These are phyloP conservation scores for Exophiala viscosa DNA, from an alignment of 2,329 filamentous ascomycete genomes.

Conservation along the genomic window DNA sequence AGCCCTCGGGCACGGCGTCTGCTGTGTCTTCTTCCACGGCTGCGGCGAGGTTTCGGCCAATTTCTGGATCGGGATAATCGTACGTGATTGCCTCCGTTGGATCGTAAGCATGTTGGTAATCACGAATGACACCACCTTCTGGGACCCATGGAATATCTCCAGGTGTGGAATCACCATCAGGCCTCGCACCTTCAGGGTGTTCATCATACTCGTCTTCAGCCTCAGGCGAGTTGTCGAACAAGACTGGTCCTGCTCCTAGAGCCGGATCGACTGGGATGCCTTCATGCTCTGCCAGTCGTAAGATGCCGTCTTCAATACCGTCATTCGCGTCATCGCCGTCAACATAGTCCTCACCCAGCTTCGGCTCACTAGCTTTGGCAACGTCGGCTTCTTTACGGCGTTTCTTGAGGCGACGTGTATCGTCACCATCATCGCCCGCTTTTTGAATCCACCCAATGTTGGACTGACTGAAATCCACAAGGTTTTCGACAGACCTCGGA, in stretches of 20 bases:
- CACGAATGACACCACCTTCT: slow-evolving; percentile 30
- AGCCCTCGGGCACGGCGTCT: slow-evolving; percentile 6
- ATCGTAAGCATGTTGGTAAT: slow-evolving; percentile 32
- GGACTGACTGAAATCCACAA: slow-evolving; percentile 86
- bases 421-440: slow-evolving; percentile 47
- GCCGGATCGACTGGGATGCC: slow-evolving; percentile 45
- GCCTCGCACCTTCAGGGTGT: slow-evolving; percentile 24
- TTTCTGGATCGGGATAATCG: slow-evolving; percentile 32
- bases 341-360: slow-evolving; percentile 43
- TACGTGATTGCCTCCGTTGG: slow-evolving; percentile 35
- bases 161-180: slow-evolving; percentile 5
- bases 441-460: slow-evolving; percentile 79
- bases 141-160: slow-evolving; percentile 24
- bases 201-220: slow-evolving; percentile 27
- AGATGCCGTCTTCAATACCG: slow-evolving; percentile 17
- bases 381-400: slow-evolving; percentile 53
- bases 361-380: slow-evolving; percentile 47
- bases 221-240: slow-evolving; percentile 8
- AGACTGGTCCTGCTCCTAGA: slow-evolving; percentile 22
- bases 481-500: slow-evolving; percentile 79
- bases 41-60: slow-evolving; percentile 4
- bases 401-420: slow-evolving; percentile 45
- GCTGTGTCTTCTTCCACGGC: slow-evolving; percentile 17
- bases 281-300: slow-evolving; percentile 27
- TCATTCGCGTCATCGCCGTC: slow-evolving; percentile 35